Percentiles rank a stretch among this genome's conserved stretches.
phyloP scores from a whole-genome alignment of 78 protist genomes.

The slime mould (Dictyostelium discoideum) region DNA sequence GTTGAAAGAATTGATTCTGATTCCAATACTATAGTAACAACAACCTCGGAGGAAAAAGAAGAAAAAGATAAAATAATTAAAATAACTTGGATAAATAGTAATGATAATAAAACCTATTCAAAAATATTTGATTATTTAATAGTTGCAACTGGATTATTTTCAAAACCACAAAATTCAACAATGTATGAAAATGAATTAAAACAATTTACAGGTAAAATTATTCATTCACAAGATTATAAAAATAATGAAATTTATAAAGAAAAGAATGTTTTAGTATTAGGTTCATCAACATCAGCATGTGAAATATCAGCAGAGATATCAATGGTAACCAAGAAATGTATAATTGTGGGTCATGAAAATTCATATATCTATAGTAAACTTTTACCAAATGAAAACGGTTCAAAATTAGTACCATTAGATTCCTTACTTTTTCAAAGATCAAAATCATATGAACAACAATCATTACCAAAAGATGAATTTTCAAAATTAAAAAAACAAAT shows the following conservation, averaged over 20 bases:
- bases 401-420: neutral
- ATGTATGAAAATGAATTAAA: neutral
- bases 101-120: neutral
- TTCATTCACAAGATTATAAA: constrained; percentile 2
- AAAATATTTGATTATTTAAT: neutral
- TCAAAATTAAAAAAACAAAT: neutral
- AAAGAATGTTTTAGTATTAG: neutral
- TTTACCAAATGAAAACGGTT: neutral
- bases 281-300: neutral
- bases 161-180: neutral
- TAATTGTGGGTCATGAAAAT: neutral
- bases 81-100: neutral
- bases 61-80: neutral
- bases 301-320: constrained; percentile 7
- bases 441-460: neutral
- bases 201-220: neutral
- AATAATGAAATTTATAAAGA: neutral
- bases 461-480: neutral
- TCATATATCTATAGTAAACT: neutral
- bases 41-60: too few species aligned
- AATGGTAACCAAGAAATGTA: neutral
- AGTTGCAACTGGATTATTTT: neutral
- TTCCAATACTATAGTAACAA: neutral
- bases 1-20: neutral
- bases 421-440: neutral